Evolutionary conservation across 768 basidiomycete species (phyloP).

Genomic region (Auricularia heimuer): DNA sequence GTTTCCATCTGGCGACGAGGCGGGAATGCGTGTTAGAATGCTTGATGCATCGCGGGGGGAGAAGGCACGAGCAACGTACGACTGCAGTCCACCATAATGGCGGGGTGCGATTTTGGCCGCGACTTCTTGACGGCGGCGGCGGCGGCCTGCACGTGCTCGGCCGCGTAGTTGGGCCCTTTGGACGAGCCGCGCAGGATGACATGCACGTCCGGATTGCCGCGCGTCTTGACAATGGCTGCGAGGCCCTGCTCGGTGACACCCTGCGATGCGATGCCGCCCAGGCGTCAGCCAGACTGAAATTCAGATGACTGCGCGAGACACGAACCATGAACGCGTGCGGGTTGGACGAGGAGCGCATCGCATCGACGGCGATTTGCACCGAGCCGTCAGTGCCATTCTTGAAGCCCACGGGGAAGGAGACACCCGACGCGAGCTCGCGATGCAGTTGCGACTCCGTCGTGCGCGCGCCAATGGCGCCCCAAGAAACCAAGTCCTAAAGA

Average conservation of each 20-base stretch:
- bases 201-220: conserved; percentile 78
- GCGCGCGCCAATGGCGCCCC: conserved; percentile 95
- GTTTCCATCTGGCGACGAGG: conserved; percentile 68
- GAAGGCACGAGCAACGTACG: conserved; percentile 35
- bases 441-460: conserved; percentile 98
- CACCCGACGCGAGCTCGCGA: conserved; percentile 89
- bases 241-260: conserved; percentile 30
- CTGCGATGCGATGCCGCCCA: neutral
- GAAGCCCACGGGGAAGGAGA: conserved; percentile 91
- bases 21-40: neutral
- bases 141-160: conserved; percentile 61
- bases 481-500: conserved; percentile 47
- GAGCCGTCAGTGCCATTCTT: conserved; percentile 96
- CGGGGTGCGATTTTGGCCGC: conserved; percentile 39
- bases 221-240: conserved; percentile 90
- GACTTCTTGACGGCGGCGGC: conserved; percentile 56
- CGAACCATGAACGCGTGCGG: conserved; percentile 89
- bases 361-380: conserved; percentile 76
- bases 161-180: conserved; percentile 79
- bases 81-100: conserved; percentile 83
- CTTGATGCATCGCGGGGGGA: conserved; percentile 3
- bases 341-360: conserved; percentile 85
- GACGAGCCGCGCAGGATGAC: conserved; percentile 93
- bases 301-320: neutral
- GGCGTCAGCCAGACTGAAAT: neutral